phyloP scores from a whole-genome alignment of 2,329 filamentous ascomycete genomes.

The Diaporthe citrichinensis region DNA sequence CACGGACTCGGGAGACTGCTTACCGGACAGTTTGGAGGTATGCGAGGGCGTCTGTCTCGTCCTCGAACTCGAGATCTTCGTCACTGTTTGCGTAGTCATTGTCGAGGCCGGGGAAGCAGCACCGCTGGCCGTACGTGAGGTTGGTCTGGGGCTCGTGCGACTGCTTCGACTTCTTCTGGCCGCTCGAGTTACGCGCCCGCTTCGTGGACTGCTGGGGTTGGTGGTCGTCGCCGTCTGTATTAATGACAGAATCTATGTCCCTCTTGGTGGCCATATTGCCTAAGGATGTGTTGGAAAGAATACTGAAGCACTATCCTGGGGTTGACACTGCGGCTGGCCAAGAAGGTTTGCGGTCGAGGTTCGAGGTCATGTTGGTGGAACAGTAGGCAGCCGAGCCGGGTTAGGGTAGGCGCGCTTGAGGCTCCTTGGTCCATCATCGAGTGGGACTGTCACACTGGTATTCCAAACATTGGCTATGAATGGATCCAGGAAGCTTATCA shows the following conservation, averaged over 20 bases:
- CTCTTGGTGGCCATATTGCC: conserved; percentile 47
- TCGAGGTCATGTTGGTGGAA: background rate
- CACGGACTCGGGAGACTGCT: conserved; percentile 49
- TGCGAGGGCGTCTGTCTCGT: conserved; percentile 76
- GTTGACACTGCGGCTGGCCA: background rate
- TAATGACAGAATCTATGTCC: conserved; percentile 39
- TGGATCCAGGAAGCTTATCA: too few species aligned
- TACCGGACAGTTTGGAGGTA: conserved; percentile 82
- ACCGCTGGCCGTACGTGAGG: conserved; percentile 78
- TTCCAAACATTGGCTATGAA: too few species aligned
- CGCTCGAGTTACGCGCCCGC: conserved; percentile 43
- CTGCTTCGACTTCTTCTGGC: conserved; percentile 52
- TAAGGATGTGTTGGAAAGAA: background rate
- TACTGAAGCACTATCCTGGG: background rate
- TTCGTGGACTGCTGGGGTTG: conserved; percentile 42
- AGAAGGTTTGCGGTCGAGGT: background rate
- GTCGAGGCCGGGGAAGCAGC: conserved; percentile 77
- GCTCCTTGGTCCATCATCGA: too few species aligned
- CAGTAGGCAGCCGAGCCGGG: background rate
- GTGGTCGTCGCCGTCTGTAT: conserved; percentile 41
- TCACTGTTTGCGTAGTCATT: conserved; percentile 61
- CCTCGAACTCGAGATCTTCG: conserved; percentile 76
- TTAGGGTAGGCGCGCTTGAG: background rate
- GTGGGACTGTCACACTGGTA: too few species aligned
- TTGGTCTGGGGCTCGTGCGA: conserved; percentile 66